These are phyloP conservation scores for Amoeboaphelidium protococcarum DNA, from an alignment of 371 early-diverging fungal species.

Conservation along the genomic window DNA sequence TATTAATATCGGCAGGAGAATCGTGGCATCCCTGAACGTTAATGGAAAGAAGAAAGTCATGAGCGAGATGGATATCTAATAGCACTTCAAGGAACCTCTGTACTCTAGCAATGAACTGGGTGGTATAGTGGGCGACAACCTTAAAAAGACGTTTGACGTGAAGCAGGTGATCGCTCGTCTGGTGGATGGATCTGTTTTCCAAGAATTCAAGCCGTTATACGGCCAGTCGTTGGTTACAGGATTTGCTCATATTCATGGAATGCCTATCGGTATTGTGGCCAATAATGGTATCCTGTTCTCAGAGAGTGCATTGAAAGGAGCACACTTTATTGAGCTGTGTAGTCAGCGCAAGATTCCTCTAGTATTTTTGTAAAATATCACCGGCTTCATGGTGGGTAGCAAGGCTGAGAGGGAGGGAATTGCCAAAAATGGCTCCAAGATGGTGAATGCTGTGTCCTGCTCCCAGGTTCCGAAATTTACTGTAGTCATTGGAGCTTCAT, in stretches of 20 bases:
- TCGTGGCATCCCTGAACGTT: constrained; percentile 60
- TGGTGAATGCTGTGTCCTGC: constrained; percentile 86
- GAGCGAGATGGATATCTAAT: constrained; percentile 12
- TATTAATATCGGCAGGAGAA: constrained; percentile 50
- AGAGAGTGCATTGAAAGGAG: constrained; percentile 84
- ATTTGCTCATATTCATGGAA: constrained; percentile 74
- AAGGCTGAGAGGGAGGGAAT: constrained; percentile 89
- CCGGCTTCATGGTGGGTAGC: constrained; percentile 91
- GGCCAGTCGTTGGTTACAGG: constrained; percentile 79
- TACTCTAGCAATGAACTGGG: constrained; percentile 61
- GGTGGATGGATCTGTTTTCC: constrained; percentile 76
- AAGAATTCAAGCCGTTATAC: constrained; percentile 85
- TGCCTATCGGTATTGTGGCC: constrained; percentile 86
- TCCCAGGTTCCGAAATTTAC: constrained; percentile 90
- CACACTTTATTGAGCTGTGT: constrained; percentile 92
- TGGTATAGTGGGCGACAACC: constrained; percentile 83
- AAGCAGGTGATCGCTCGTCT: constrained; percentile 81
- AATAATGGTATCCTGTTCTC: constrained; percentile 93
- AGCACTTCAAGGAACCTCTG: constrained; percentile 40
- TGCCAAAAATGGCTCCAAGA: constrained; percentile 92
- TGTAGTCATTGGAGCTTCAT: constrained; percentile 70
- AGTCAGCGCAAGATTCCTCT: constrained; percentile 73
- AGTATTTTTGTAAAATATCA: constrained; percentile 87
- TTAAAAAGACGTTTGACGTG: constrained; percentile 70
- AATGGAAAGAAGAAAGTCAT: constrained; percentile 2